Percentiles rank a stretch among this genome's conserved stretches.
These are phyloP conservation scores for Sarocladium strictum DNA, from an alignment of 2,329 filamentous ascomycete species.

Conservation along the genomic window DNA sequence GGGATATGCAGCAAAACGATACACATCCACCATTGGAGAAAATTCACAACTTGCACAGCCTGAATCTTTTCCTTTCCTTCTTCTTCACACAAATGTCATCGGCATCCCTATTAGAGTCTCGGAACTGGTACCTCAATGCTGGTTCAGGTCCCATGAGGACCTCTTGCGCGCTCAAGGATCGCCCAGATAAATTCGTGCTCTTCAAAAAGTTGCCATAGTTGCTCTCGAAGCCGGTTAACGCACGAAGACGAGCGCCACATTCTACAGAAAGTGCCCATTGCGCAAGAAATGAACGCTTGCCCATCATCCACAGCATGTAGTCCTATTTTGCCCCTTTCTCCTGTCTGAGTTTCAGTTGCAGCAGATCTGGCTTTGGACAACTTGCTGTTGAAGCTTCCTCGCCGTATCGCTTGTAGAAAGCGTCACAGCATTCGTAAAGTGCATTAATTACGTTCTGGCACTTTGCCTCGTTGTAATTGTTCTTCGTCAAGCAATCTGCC, in stretches of 20 bases:
- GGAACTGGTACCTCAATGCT: conserved; percentile 85
- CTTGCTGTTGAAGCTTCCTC: conserved; percentile 70
- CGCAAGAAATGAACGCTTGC: neutral
- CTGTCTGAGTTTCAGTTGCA: conserved; percentile 83
- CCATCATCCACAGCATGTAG: too few relatives aligned
- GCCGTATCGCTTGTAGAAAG: conserved; percentile 77
- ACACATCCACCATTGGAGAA: neutral
- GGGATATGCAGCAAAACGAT: conserved; percentile 22
- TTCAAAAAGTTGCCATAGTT: conserved; percentile 63
- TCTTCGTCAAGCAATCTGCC: conserved; percentile 80
- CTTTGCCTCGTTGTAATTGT: conserved; percentile 78
- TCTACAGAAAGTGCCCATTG: neutral
- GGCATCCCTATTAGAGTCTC: conserved; percentile 99
- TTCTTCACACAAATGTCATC: conserved; percentile 64
- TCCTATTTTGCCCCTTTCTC: conserved; percentile 35
- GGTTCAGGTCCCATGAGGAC: conserved; percentile 77
- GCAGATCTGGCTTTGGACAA: conserved; percentile 76
- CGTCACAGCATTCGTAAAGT: conserved; percentile 88
- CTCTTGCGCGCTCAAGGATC: conserved; percentile 97
- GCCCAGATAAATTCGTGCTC: conserved; percentile 78
- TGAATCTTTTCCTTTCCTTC: conserved; percentile 26
- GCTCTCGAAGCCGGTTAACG: conserved; percentile 39
- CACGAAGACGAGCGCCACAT: conserved; percentile 41
- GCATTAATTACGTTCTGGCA: conserved; percentile 75
- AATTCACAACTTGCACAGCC: neutral